These are phyloP conservation scores for Melastoma malabathricum DNA, from an alignment of 345 rosid species.

Conservation along the genomic window DNA sequence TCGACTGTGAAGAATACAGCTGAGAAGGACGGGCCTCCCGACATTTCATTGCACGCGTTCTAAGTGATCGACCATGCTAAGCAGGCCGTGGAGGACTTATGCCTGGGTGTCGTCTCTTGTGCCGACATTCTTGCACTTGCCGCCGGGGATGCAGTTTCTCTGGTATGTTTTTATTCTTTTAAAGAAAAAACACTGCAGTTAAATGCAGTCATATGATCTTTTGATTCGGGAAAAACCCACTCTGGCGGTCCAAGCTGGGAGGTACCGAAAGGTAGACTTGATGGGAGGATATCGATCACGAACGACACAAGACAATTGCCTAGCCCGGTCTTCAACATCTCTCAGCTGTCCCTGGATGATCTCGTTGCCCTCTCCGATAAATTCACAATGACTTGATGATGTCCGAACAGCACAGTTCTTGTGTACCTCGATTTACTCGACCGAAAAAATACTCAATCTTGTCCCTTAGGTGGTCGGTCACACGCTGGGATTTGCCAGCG, in stretches of 20 bases:
- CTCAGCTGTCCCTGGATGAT: slow-evolving; percentile 54
- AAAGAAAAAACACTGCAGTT: neutral
- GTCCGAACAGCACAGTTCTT: slow-evolving; percentile 10
- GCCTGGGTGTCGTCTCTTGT: slow-evolving; percentile 82
- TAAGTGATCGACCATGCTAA: slow-evolving; percentile 76
- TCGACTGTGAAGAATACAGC: slow-evolving; percentile 54
- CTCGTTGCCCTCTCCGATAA: slow-evolving; percentile 75
- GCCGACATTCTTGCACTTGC: slow-evolving; percentile 84
- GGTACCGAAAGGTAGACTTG: slow-evolving; percentile 88
- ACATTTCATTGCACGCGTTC: slow-evolving; percentile 77
- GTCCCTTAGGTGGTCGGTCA: slow-evolving; percentile 71
- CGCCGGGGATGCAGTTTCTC: slow-evolving; percentile 64
- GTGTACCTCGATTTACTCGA: neutral
- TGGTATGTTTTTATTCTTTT: slow-evolving; percentile 25
- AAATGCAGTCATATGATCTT: neutral
- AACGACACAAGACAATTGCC: slow-evolving; percentile 70
- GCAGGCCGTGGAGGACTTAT: slow-evolving; percentile 52
- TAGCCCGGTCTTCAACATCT: slow-evolving; percentile 61
- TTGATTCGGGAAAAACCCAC: slow-evolving; percentile 12
- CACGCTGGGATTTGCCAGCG: slow-evolving; percentile 72
- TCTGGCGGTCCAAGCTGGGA: slow-evolving; percentile 88
- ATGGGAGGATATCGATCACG: slow-evolving; percentile 78
- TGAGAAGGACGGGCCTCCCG: slow-evolving; percentile 91
- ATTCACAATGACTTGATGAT: neutral
- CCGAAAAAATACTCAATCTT: neutral